These are phyloP conservation scores for Mortierella sp. DNA, from an alignment of 371 early-diverging fungal species.

Conservation along the genomic window DNA sequence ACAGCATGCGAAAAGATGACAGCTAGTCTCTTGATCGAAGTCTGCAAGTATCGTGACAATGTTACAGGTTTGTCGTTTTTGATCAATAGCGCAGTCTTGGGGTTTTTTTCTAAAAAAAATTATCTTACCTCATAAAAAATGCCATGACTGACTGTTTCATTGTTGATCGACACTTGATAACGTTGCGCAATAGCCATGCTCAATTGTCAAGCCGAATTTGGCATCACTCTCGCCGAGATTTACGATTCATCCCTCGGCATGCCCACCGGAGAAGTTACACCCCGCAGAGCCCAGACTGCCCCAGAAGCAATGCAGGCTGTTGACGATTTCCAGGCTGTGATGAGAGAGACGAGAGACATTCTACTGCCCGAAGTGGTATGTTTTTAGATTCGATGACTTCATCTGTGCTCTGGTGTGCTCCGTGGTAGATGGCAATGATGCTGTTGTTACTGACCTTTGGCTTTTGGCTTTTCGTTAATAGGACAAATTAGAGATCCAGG, in stretches of 20 bases:
- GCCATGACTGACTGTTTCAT: conserved; percentile 6
- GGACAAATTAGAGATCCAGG: conserved; percentile 78
- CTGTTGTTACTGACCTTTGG: neutral
- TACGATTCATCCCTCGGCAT: conserved; percentile 61
- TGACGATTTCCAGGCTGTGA: conserved; percentile 72
- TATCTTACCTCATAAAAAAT: too few species aligned
- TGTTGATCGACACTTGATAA: neutral
- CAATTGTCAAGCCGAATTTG: conserved; percentile 77
- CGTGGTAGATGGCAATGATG: neutral
- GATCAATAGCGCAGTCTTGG: neutral
- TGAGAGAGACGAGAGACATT: conserved; percentile 71
- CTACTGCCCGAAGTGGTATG: conserved; percentile 77
- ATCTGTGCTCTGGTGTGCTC: neutral
- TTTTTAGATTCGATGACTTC: neutral
- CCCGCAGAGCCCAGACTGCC: conserved; percentile 64
- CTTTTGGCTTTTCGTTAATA: conserved; percentile 19
- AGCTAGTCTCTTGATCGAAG: conserved; percentile 71
- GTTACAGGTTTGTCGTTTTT: conserved; percentile 63
- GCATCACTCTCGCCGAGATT: conserved; percentile 72
- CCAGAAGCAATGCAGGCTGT: conserved; percentile 72
- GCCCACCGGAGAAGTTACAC: conserved; percentile 58
- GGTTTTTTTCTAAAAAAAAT: neutral
- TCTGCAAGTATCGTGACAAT: conserved; percentile 81
- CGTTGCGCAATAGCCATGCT: conserved; percentile 63
- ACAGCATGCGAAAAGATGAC: conserved; percentile 69